These are phyloP conservation scores for Oryza australiensis DNA, from an alignment of 176 grass and related monocot genomes.

Conservation along the genomic window DNA sequence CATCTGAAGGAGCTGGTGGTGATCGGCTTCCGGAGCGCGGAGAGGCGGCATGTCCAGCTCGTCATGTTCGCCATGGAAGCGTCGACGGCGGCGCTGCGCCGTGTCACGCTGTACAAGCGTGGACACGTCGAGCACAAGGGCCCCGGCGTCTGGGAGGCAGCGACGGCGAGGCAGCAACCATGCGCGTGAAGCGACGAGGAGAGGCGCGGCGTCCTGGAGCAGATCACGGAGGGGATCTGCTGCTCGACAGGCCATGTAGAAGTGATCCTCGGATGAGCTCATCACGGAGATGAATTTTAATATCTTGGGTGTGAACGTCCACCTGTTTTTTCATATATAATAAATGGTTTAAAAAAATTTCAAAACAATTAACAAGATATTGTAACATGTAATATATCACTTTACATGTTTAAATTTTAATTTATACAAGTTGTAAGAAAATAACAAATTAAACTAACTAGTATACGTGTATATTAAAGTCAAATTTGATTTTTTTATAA, in stretches of 20 bases:
- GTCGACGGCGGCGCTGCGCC: neutral
- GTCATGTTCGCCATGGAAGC: neutral
- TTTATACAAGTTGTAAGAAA: no score
- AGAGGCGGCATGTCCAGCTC: neutral
- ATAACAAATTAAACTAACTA: no score
- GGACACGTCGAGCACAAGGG: neutral
- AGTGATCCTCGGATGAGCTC: constrained; percentile 3
- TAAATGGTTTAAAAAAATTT: no score
- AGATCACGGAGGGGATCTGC: neutral
- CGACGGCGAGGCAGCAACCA: neutral
- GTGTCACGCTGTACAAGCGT: neutral
- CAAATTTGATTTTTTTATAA: no score
- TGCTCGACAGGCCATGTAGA: neutral
- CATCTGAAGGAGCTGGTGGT: constrained; percentile 18
- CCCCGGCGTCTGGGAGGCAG: neutral
- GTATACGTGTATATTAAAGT: no score
- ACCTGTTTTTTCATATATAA: no score
- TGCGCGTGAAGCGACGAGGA: neutral
- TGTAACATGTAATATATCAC: no score
- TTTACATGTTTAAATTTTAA: no score
- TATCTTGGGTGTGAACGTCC: no score
- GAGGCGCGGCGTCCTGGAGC: neutral
- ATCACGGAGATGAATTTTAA: no score
- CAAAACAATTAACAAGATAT: no score
- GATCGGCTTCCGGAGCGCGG: neutral